Evolutionary conservation across 306 rosid genomes (phyloP), one percentile per base, ranked within the genome.

Genomic region (Biancaea sappan): DNA sequence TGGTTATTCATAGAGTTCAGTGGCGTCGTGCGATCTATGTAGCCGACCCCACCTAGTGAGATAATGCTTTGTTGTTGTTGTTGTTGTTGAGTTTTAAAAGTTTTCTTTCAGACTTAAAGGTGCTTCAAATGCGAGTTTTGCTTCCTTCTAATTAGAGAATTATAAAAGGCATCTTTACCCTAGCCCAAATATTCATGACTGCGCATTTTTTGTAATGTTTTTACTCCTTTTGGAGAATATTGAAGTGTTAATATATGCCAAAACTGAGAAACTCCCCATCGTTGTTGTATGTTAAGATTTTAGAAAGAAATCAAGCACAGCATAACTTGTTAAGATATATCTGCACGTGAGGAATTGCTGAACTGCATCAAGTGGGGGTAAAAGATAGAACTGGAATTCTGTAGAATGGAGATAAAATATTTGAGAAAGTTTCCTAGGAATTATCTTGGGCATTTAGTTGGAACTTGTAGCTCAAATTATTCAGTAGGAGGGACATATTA

Each of bases 71-170:
- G n/a, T n/a, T n/a, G n/a, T n/a, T n/a, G n/a, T n/a, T n/a, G n/a
- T n/a, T n/a, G n/a, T n/a, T n/a, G n/a, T 24, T 4, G 14, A 26
- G 18, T 24, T 53, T 37, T 71, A 24, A 14, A 40, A 58, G 24
- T 38, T 40, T 16, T 56, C 48, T 70, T 37, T 56, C 40, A 9
- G 4, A 40, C 56, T 41, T 71, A 0, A 9, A 3, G 66, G 43
- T 71, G 66, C 8, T 61, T 61, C 66, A n/a, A n/a, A 8, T 8
- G 32, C 18, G 54, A 28, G 38, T 35, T 51, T 71, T 71, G 54
- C 25, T 58, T 8, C 43, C 7, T 26, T 26, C 18, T 5, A 6
- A 38, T 21, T 41, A 54, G n/a, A 25, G 16, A 54, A 53, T 10
- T 10, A 11, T 24, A 40, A 9, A 54, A 24, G 11, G 14, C 19